phyloP scores from a whole-genome alignment of 2,329 filamentous ascomycete species.

The Allantophomopsis lycopodina region DNA sequence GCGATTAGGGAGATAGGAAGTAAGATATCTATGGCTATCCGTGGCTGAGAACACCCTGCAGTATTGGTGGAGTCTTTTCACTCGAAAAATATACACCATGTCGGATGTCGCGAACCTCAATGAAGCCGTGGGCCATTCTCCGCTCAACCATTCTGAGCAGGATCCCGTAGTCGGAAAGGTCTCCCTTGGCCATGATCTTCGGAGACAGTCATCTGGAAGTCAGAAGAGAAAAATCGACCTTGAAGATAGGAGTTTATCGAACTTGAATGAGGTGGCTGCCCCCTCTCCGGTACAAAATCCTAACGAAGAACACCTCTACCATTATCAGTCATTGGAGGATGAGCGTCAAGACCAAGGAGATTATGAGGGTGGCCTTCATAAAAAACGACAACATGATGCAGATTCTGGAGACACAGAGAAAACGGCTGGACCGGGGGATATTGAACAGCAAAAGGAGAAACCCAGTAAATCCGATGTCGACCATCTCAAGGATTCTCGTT shows the following conservation, averaged over 20 bases:
- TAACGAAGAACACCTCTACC: conserved; percentile 21
- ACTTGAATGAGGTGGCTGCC: conserved; percentile 27
- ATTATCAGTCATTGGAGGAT: conserved; percentile 25
- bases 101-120: conserved; percentile 17
- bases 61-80: too few species aligned
- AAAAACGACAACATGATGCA: background rate
- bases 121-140: conserved; percentile 24
- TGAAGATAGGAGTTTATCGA: conserved; percentile 22
- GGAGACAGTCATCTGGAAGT: background rate
- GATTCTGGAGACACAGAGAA: background rate
- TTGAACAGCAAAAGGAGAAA: conserved; percentile 5
- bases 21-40: too few species aligned
- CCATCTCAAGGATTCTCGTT: too few species aligned
- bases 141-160: conserved; percentile 20
- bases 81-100: too few species aligned
- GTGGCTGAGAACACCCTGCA: too few species aligned
- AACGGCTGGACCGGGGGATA: conserved; percentile 2
- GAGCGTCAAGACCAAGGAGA: conserved; percentile 15
- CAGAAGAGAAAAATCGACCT: conserved; percentile 2
- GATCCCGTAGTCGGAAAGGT: background rate
- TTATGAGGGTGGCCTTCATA: background rate
- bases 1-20: too few species aligned
- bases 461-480: too few species aligned
- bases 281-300: conserved; percentile 30
- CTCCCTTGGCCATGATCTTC: background rate